A percentile compares a stretch with the other conserved stretches of the same genome.
Evolutionary conservation across 148 eudicot species (phyloP).

Genomic region (Euryodendron excelsum): DNA sequence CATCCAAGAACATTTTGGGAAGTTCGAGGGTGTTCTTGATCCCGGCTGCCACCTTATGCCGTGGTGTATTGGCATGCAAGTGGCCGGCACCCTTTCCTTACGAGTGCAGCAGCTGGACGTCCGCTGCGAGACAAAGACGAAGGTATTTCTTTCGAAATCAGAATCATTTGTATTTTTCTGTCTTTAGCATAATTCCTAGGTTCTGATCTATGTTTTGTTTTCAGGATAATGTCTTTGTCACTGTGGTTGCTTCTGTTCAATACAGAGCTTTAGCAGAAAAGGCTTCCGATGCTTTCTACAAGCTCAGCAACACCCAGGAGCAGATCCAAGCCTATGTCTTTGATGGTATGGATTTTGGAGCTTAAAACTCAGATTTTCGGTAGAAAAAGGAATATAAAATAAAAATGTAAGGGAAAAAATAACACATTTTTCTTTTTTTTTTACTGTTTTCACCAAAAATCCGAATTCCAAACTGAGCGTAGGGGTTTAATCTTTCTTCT

Average conservation of each 20-base stretch:
- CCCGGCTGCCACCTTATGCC: conserved; percentile 76
- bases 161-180: no score
- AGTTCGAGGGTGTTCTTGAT: conserved; percentile 52
- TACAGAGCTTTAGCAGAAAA: conserved; percentile 61
- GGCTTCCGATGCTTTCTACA: conserved; percentile 64
- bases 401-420: no score
- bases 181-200: neutral
- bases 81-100: conserved; percentile 57
- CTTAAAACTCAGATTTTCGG: no score
- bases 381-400: no score
- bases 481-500: neutral
- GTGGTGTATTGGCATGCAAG: conserved; percentile 59
- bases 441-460: no score
- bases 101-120: conserved; percentile 76
- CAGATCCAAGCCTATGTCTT: conserved; percentile 77
- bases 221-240: conserved; percentile 74
- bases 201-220: conserved; percentile 14
- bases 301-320: conserved; percentile 58
- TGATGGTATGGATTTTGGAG: conserved; percentile 44
- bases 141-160: no score
- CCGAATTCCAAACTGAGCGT: no score
- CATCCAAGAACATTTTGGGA: conserved; percentile 57
- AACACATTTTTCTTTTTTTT: no score
- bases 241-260: conserved; percentile 68
- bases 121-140: conserved; percentile 76